Evolutionary conservation across 2,329 filamentous ascomycete genomes (phyloP).

Genomic region (Massarina eburnea): DNA sequence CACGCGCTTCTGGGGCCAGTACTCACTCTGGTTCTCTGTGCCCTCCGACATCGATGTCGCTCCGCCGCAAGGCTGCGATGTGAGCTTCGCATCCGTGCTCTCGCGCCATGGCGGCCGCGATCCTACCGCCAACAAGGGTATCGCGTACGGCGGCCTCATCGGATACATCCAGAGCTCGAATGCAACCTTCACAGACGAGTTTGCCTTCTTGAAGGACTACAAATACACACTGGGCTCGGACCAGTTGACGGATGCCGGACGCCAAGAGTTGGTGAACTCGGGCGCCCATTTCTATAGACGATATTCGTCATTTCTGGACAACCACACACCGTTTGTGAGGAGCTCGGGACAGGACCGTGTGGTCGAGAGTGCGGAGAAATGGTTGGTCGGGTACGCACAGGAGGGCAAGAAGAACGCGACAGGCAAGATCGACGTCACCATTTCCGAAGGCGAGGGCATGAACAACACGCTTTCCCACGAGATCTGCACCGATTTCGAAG

Average conservation of each 20-base stretch:
- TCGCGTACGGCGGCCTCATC: slow-evolving; percentile 65
- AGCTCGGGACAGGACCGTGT: slow-evolving; percentile 70
- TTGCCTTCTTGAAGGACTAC: slow-evolving; percentile 72
- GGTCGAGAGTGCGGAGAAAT: slow-evolving; percentile 72
- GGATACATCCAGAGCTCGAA: slow-evolving; percentile 63
- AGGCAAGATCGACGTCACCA: slow-evolving; percentile 55
- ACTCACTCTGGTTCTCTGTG: slow-evolving; percentile 80
- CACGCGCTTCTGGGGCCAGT: slow-evolving; percentile 79
- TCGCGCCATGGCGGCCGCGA: slow-evolving; percentile 84
- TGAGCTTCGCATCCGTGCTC: slow-evolving; percentile 79
- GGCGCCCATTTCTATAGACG: slow-evolving; percentile 74
- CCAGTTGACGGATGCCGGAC: slow-evolving; percentile 67
- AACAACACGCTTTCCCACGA: slow-evolving; percentile 85
- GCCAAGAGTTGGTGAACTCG: slow-evolving; percentile 71
- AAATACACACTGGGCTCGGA: slow-evolving; percentile 71
- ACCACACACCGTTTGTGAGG: slow-evolving; percentile 69
- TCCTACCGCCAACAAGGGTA: slow-evolving; percentile 70
- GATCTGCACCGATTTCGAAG: slow-evolving; percentile 70
- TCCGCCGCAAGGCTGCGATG: slow-evolving; percentile 67
- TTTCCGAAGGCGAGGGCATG: slow-evolving; percentile 65
- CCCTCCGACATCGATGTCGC: slow-evolving; percentile 63
- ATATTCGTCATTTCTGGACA: slow-evolving; percentile 64
- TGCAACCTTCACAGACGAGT: slow-evolving; percentile 61
- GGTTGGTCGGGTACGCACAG: slow-evolving; percentile 71
- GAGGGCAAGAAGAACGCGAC: slow-evolving; percentile 49